Evolutionary conservation across 306 rosid species (phyloP), one percentile per base, ranked within the genome.

Genomic region (Acacia crassicarpa): DNA sequence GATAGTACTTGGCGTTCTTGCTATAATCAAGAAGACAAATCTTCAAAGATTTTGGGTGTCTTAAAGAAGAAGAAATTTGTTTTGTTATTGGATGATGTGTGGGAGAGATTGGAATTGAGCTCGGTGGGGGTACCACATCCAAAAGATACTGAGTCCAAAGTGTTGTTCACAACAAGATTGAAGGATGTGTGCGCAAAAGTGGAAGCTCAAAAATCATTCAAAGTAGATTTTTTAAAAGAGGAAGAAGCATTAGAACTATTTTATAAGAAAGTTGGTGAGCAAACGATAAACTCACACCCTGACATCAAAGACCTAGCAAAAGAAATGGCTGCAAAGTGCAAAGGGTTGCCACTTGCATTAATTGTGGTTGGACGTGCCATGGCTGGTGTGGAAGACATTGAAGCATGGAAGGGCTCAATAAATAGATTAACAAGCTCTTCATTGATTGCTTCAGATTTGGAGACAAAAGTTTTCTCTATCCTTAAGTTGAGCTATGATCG

Each of bases 11-110:
- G 83, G 33, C 43, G 33, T 1, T 2, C 17, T 3, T 3, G 67
- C 2, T 45, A 1, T 16, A 44, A 44, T 13, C n/a, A 2, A 67
- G 71, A 41, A 6, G 16, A 73, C 3, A 83, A 59, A 67, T 13
- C 45, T 6, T 4, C 13, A 9, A 35, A 7, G 12, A 78, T 83
- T 32, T 67, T 20, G 3, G 1, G 11, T 5, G 17, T 22, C 6
- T 1, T 83, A 40, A 35, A 67, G 5, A 3, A 2, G 20, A 67
- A 65, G 33, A 85, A 54, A 23, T 81, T 85, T 72, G 82, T 46
- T 16, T 3, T 85, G 8, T 56, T 84, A 12, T 61, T 88, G 17
- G 89, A 88, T 30, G 91, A 86, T 67, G 2, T 88, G 8, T 87
- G 85, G 88, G 69, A 20, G 12, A 8, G 14, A 7, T 0, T 85